These are phyloP conservation scores for Oligophagozyma castellii DNA, from an alignment of 1,139 yeast genomes.

Conservation along the genomic window DNA sequence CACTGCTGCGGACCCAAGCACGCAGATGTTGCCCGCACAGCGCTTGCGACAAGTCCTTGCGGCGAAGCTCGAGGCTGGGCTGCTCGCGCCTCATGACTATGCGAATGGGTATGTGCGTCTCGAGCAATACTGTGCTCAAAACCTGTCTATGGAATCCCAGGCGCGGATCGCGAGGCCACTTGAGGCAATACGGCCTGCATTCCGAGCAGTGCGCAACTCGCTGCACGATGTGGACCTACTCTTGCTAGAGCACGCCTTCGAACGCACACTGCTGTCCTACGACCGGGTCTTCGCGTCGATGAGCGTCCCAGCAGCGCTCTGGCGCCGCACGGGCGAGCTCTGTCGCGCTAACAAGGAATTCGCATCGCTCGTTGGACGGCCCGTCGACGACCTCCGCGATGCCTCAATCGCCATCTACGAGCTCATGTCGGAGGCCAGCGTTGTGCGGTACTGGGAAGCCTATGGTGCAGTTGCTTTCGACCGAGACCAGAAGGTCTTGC, in stretches of 20 bases:
- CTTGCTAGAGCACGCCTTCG: slow-evolving; percentile 87
- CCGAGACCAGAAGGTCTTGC: slow-evolving; percentile 87
- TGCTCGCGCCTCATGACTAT: slow-evolving; percentile 84
- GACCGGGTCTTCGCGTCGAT: slow-evolving; percentile 92
- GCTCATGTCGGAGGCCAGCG: slow-evolving; percentile 90
- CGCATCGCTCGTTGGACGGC: slow-evolving; percentile 88
- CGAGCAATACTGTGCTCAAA: slow-evolving; percentile 84
- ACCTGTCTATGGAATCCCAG: slow-evolving; percentile 75
- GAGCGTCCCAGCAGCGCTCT: slow-evolving; percentile 96
- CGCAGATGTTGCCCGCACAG: slow-evolving; percentile 90
- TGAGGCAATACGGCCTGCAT: slow-evolving; percentile 82
- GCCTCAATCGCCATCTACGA: slow-evolving; percentile 90
- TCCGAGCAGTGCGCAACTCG: slow-evolving; percentile 83
- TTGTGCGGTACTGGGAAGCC: slow-evolving; percentile 97
- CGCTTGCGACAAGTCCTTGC: slow-evolving; percentile 88
- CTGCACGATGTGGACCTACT: slow-evolving; percentile 85
- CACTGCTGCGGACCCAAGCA: slow-evolving; percentile 95
- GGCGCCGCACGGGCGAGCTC: slow-evolving; percentile 96
- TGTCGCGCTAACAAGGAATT: slow-evolving; percentile 93
- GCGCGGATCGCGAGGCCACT: slow-evolving; percentile 84
- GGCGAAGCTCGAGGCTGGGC: slow-evolving; percentile 89
- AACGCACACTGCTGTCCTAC: slow-evolving; percentile 82
- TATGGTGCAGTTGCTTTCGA: slow-evolving; percentile 95
- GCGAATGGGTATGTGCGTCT: slow-evolving; percentile 88
- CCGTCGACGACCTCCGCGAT: slow-evolving; percentile 82